Evolutionary conservation across 345 rosid genomes (phyloP), one percentile per base, ranked within the genome.

Genomic region (Citrus unshiu): DNA sequence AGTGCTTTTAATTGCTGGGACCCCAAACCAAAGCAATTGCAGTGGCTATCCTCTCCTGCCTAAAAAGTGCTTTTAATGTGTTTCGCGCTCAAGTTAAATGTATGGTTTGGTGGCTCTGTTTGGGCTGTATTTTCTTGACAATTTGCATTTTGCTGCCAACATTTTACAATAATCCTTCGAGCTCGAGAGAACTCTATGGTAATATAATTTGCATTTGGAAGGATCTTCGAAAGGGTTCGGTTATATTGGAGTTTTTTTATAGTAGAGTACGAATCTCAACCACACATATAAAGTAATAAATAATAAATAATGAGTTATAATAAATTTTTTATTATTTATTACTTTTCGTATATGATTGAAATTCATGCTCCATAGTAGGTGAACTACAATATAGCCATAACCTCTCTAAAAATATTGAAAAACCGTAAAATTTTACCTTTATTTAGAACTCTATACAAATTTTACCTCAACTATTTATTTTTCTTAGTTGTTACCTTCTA

Each of bases 321-420:
- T 32, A 32, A 32, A 0, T 32, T 32, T 32, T 4, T 32, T 32
- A 32, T 32, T 32, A 32, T 4, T 32, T 32, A 4, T 32, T 4
- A 32, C 0, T 32, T 32, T 32, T 4, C 0, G 4, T 32, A 0
- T 32, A 32, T 32, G 0, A 32, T 0, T 32, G 0, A 32, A 32
- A 32, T 32, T 32, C 4, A 0, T 32, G 0, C 0, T 4, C 0
- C 0, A 32, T 0, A 4, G 0, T 32, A 32, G 0, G 0, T 32
- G 4, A 32, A 32, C 4, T 4, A 0, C 4, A 32, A 32, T 0
- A 32, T 32, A 32, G 0, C 0, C 5, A 32, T 32, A 32, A 32
- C 34, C 5, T 32, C 34, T 3, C 0, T 13, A 0, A 46, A 46
- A 46, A 46, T 46, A 0, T 0, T 13, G 4, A 46, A 46, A 46